Conservation (phyloP, 192 early-diverging fungal species). For the Globomyces pollinis-pini region DNA sequence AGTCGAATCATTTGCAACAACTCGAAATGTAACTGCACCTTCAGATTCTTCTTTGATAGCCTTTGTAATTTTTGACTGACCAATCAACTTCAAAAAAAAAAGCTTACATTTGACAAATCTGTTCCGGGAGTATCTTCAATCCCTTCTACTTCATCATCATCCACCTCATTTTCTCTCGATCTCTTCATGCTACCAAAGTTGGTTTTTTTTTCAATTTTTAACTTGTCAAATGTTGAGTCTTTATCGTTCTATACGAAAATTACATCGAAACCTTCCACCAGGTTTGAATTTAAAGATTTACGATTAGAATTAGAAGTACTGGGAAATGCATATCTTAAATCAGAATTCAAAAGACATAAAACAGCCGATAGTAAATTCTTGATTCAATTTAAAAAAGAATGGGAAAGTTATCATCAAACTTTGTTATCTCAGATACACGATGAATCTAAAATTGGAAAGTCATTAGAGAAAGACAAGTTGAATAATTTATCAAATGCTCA, state of each 20-base stretch:
- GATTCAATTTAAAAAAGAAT: neutral
- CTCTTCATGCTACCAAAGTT: neutral
- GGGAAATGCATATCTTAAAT: conserved; percentile 4
- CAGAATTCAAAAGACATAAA: conserved; percentile 3
- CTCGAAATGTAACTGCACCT: conserved; percentile 39
- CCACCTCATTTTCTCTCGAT: neutral
- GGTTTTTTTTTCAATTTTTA: neutral
- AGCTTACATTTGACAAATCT: neutral
- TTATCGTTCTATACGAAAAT: conserved; percentile 3
- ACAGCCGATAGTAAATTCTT: neutral
- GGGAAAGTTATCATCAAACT: neutral
- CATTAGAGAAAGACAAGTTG: neutral
- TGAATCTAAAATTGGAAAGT: neutral
- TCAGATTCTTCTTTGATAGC: conserved; percentile 33
- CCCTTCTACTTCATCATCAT: neutral
- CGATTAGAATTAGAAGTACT: neutral
- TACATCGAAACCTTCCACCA: conserved; percentile 9
- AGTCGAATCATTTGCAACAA: conserved; percentile 74
- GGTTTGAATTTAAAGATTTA: neutral
- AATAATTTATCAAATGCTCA: neutral
- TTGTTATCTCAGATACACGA: neutral
- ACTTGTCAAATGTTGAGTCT: neutral
- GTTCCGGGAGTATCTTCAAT: neutral
- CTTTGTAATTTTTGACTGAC: neutral
- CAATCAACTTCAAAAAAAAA: neutral